phyloP scores from a whole-genome alignment of 768 basidiomycete genomes.

The Suillus plorans region DNA sequence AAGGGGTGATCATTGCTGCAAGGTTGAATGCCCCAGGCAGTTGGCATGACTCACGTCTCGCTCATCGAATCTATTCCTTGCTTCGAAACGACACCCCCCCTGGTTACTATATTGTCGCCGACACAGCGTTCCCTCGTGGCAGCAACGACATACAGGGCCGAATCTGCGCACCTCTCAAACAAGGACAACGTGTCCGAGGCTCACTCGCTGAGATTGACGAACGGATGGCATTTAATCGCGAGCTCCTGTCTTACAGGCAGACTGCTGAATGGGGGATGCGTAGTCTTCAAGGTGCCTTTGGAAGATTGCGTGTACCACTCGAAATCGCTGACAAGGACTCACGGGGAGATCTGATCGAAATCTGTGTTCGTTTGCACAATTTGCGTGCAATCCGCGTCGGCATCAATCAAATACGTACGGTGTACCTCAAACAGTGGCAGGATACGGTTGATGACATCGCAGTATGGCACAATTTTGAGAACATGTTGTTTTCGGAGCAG shows the following conservation, averaged over 20 bases:
- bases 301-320: slow-evolving; percentile 42
- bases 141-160: too few relatives aligned
- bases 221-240: too few relatives aligned
- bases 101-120: slow-evolving; percentile 17
- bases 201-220: too few relatives aligned
- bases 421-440: slow-evolving; percentile 42
- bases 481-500: slow-evolving; percentile 40
- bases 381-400: slow-evolving; percentile 36
- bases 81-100: too few relatives aligned
- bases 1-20: too few relatives aligned
- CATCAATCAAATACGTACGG: slow-evolving; percentile 40
- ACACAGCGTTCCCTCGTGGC: too few relatives aligned
- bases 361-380: slow-evolving; percentile 35
- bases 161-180: too few relatives aligned
- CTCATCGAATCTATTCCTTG: too few relatives aligned
- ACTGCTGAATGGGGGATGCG: slow-evolving; percentile 46
- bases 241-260: too few relatives aligned
- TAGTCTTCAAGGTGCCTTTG: slow-evolving; percentile 45
- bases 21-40: too few relatives aligned
- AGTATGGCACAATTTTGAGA: slow-evolving; percentile 37
- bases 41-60: too few relatives aligned
- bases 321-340: slow-evolving; percentile 28
- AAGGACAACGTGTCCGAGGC: too few relatives aligned
- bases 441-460: slow-evolving; percentile 25
- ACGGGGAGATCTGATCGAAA: slow-evolving; percentile 36